Percentiles rank a stretch among this genome's conserved stretches.
phyloP scores from a whole-genome alignment of 2,329 filamentous ascomycete species.

The Penicillium decumbens region DNA sequence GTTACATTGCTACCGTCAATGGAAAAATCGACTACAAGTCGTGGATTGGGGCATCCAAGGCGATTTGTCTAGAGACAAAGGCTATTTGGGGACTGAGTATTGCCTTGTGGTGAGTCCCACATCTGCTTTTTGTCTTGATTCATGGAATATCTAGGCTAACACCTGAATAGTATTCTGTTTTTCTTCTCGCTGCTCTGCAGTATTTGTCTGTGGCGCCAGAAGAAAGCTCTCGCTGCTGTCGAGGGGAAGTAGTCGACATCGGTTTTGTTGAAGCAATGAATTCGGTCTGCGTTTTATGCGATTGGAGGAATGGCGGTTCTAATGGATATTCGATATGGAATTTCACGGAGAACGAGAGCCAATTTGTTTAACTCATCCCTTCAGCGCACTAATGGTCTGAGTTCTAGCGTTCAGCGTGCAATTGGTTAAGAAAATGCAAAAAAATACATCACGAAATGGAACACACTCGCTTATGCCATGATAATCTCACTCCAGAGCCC shows the following conservation, averaged over 20 bases:
- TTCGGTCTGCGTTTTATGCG: background rate
- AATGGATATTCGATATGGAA: background rate
- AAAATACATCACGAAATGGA: background rate
- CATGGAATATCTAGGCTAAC: background rate
- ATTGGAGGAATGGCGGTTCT: background rate
- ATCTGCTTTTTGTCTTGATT: background rate
- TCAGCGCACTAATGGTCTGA: slow-evolving; percentile 8
- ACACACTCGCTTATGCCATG: background rate
- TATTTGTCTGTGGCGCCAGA: slow-evolving; percentile 59
- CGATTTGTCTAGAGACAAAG: slow-evolving; percentile 79
- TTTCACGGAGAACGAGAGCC: background rate
- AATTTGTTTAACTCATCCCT: background rate
- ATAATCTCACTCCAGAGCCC: background rate
- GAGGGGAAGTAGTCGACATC: slow-evolving; percentile 11
- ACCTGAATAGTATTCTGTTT: slow-evolving; percentile 56
- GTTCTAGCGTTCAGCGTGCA: background rate
- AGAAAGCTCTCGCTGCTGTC: slow-evolving; percentile 40
- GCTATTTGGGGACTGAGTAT: slow-evolving; percentile 82
- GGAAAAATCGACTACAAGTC: slow-evolving; percentile 48
- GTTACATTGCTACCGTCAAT: slow-evolving; percentile 50
- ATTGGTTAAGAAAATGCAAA: background rate
- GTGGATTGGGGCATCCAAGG: slow-evolving; percentile 57
- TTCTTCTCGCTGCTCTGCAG: slow-evolving; percentile 58
- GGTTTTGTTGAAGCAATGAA: background rate
- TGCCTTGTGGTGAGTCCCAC: slow-evolving; percentile 58